Conservation (phyloP, 768 basidiomycete species). For the Pulveroboletus sp. region DNA sequence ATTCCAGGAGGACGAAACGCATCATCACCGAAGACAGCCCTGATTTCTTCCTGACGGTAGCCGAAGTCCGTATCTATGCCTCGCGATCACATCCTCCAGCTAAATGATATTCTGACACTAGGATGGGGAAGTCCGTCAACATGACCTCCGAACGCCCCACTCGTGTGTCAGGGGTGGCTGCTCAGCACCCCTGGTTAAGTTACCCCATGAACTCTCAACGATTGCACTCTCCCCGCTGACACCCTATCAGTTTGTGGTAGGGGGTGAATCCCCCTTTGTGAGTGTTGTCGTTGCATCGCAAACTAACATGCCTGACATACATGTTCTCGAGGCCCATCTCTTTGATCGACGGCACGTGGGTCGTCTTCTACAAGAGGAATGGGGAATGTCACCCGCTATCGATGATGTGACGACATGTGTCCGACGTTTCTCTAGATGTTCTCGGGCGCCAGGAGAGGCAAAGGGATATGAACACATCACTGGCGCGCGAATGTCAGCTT, state of each 20-base stretch:
- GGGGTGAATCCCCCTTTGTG: slow-evolving; percentile 74
- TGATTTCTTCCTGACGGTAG: slow-evolving; percentile 70
- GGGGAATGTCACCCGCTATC: slow-evolving; percentile 53
- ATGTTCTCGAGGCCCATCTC: slow-evolving; percentile 33
- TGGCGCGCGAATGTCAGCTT: slow-evolving; percentile 63
- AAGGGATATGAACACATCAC: slow-evolving; percentile 60
- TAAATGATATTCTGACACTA: slow-evolving; percentile 31
- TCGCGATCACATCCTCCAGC: slow-evolving; percentile 1
- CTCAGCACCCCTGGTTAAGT: slow-evolving; percentile 64
- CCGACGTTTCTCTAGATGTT: slow-evolving; percentile 63
- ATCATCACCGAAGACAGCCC: slow-evolving; percentile 78
- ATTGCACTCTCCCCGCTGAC: slow-evolving; percentile 72
- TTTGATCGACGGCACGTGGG: slow-evolving; percentile 78
- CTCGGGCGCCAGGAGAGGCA: slow-evolving; percentile 31
- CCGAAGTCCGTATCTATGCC: slow-evolving; percentile 49
- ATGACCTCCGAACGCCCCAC: slow-evolving; percentile 72
- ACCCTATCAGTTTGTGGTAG: slow-evolving; percentile 82
- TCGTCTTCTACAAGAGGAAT: slow-evolving; percentile 56
- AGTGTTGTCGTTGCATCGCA: slow-evolving; percentile 23
- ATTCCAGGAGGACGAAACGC: slow-evolving; percentile 67
- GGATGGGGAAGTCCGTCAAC: slow-evolving; percentile 87
- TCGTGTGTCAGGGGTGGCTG: slow-evolving; percentile 54
- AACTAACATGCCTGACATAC: not conserved
- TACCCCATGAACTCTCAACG: slow-evolving; percentile 64
- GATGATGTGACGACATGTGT: slow-evolving; percentile 71